These are phyloP conservation scores for Linum lewisii DNA, from an alignment of 345 rosid genomes.

Conservation along the genomic window DNA sequence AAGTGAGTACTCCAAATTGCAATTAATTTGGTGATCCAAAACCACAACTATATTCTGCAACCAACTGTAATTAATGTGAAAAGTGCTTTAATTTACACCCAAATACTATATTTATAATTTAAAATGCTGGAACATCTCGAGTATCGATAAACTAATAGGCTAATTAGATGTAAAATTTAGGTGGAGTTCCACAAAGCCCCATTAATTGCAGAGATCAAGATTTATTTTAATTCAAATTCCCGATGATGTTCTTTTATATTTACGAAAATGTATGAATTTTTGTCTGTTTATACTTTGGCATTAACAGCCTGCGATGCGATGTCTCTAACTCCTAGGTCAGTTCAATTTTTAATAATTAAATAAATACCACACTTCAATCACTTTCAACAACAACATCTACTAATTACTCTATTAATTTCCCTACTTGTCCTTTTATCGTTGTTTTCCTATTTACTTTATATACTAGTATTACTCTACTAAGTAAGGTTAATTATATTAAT, in stretches of 20 bases:
- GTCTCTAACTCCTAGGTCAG: constrained; percentile 44
- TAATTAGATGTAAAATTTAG: constrained; percentile 12
- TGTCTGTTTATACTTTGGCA: constrained; percentile 49
- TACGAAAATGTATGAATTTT: constrained; percentile 15
- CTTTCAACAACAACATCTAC: neutral
- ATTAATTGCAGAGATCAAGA: constrained; percentile 14
- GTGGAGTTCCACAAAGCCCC: constrained; percentile 4
- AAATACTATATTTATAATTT: no score
- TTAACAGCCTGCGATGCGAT: constrained; percentile 17
- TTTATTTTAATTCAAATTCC: constrained; percentile 32
- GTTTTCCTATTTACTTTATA: no score
- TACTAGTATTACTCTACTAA: no score
- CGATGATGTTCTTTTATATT: constrained; percentile 32
- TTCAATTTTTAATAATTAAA: neutral
- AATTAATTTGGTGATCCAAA: no score
- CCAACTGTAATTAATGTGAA: neutral
- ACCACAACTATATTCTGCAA: neutral
- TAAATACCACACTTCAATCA: constrained; percentile 6
- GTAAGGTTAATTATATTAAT: no score
- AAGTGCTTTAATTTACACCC: neutral
- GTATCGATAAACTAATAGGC: no score
- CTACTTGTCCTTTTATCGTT: no score
- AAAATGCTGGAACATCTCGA: no score
- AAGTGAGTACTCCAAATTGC: no score
- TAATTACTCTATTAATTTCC: no score